Evolutionary conservation across 2,329 filamentous ascomycete genomes (phyloP), one percentile per base, ranked within the genome.

Genomic region (Cercospora brassicicola): DNA sequence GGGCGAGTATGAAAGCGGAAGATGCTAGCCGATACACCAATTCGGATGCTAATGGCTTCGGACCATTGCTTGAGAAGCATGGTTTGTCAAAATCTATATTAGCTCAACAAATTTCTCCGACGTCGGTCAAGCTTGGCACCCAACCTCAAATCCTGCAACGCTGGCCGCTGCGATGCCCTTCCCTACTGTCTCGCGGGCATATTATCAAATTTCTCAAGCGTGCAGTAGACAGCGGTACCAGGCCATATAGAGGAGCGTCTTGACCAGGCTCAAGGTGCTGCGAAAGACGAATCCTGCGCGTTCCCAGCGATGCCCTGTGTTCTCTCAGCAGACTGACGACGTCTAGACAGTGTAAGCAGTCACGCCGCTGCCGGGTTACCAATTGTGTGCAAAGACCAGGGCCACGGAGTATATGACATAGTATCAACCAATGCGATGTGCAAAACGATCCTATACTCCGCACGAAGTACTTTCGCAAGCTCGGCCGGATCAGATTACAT

Each of bases 1-100:
- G 26, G 7, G 31, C 28, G 55, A 57, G 15, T 15, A 28, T 57
- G 55, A 57, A 57, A 57, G 55, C 55, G 55, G 31, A 57, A 31
- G 55, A 57, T 57, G 55, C 55, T 57, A 33, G 53, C 51, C 42
- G 42, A 48, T 48, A 48, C 42, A 48, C 42, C 42, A 48, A 48
- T 48, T 48, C 42, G 42, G 42, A 48, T 23, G 18, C 18, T 11
- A 11, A 48, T 48, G 42, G 42, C 7, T 2, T 48, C 11, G 9
- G 7, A 20, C 42, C n/a, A 48, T 48, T 48, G 42, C 18, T 18
- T 48, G 42, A 9, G 9, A 3, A 2, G 1, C 8, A 2, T 18
- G 15, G 7, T 18, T 48, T 23, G 23, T 2, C 15, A 3, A 18
- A 20, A 48, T 11, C 0, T 9, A 2, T 48, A 48, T 48, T 3